phyloP scores from a whole-genome alignment of 306 rosid species.

The Amphicarpaea edgeworthii region DNA sequence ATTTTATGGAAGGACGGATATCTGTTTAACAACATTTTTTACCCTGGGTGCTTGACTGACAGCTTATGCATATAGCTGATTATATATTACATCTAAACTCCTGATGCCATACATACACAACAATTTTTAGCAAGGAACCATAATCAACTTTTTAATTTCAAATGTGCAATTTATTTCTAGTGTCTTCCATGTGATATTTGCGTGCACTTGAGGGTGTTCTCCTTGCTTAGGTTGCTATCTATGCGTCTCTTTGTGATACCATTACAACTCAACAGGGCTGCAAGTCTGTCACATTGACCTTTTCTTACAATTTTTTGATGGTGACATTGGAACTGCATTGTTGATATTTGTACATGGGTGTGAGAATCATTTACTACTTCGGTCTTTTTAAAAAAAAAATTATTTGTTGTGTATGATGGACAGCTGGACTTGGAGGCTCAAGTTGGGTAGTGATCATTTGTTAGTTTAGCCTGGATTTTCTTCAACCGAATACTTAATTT shows the following conservation, averaged over 20 bases:
- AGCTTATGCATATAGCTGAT: neutral
- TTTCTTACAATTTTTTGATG: neutral
- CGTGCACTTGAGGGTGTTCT: neutral
- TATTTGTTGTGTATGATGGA: neutral
- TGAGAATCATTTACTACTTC: conserved; percentile 10
- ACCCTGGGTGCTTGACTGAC: neutral
- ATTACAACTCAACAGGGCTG: conserved; percentile 1
- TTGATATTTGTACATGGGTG: neutral
- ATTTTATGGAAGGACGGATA: neutral
- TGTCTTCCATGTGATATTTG: neutral
- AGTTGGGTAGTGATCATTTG: conserved; percentile 1
- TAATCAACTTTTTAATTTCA: conserved; percentile 21
- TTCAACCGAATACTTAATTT: neutral
- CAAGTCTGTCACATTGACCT: conserved; percentile 1
- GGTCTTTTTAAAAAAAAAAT: neutral
- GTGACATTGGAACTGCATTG: neutral
- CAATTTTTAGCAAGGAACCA: conserved; percentile 10
- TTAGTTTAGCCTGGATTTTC: neutral
- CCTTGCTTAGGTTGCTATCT: neutral
- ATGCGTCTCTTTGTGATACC: conserved; percentile 1
- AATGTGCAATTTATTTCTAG: neutral
- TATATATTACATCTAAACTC: neutral
- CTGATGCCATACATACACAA: neutral
- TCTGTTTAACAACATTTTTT: neutral
- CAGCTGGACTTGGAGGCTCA: conserved; percentile 18